Base-by-base conservation (phyloP, 2,329 filamentous ascomycete genomes). In the Magnaporthiopsis rhizophila region DNA sequence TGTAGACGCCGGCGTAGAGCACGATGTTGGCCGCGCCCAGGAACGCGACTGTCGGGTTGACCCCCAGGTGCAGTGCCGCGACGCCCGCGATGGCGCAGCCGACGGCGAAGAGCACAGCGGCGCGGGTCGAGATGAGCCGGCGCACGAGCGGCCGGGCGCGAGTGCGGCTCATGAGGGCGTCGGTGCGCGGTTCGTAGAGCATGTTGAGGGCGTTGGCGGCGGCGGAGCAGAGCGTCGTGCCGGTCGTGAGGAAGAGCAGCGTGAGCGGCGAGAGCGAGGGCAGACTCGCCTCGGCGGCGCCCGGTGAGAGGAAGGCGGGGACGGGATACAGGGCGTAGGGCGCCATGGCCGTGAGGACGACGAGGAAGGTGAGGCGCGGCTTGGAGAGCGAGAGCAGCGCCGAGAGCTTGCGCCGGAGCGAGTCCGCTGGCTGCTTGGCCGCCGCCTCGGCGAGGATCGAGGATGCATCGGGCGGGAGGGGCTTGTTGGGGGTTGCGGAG, bases 201-300 rank as follows among this genome's bases (percentile, higher is more conserved):
- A 99, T 99, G 77, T 99, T 99, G 69, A 98, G 82, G 1, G 95
- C 86, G 74, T 99, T 99, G 58, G 95, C 95, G 65, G 90, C 91
- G 58, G 93, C 92, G n/a, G 87, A 90, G 74, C 91, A 95, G 26
- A 97, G 83, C 5, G 93, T 87, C 0, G 95, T 98, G 66, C 95
- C 94, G 4, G 86, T 86, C 0, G 94, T 97, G 62, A 99, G 86
- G 80, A 97, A 98, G 62, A 96, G 82, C 24, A 98, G 88, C 11
- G 95, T 99, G 64, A 98, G 81, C 2, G 95, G 92, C 66, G 91
- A 96, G 59, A 97, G 84, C 24, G 92, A 95, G 1, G 95, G 92
- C 8, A 87, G 81, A 5, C 89, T 90, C 61, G 57, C 58, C 7
- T 89, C 90, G 63, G 82, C 81, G 63, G 82, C 79, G 76, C 76